Conservation (phyloP, 176 grass and related monocot species). For the Hsuehochloa calcarea region DNA sequence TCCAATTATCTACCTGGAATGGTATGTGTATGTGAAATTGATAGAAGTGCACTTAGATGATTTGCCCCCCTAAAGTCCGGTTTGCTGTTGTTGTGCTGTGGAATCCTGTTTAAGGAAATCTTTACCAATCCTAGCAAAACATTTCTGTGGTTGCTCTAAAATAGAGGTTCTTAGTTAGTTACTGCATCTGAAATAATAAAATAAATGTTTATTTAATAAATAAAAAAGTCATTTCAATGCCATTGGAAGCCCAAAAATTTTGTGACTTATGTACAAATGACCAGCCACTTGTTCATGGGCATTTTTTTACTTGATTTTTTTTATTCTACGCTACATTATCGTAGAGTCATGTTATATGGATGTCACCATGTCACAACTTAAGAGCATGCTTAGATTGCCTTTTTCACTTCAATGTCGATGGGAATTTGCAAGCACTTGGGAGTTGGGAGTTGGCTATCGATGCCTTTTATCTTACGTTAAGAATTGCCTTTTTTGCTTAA, state of each 20-base stretch:
- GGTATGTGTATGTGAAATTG: conserved; percentile 51
- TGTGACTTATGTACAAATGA: not conserved
- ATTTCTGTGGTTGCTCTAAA: not conserved
- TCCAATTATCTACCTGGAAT: conserved; percentile 99
- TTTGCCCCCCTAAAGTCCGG: not conserved
- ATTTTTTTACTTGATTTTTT: not conserved
- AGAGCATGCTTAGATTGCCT: conserved; percentile 3
- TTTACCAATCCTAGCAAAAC: not conserved
- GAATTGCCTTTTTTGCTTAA: conserved; percentile 15
- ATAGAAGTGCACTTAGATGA: not conserved
- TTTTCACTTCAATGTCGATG: not conserved
- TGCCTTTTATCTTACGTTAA: conserved; percentile 12
- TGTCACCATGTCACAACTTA: not conserved
- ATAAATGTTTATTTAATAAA: not conserved
- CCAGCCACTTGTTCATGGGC: not conserved
- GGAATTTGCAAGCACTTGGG: not conserved
- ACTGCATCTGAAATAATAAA: not conserved
- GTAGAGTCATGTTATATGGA: not conserved
- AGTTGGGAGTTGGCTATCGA: conserved; percentile 3
- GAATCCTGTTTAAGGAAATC: not conserved
- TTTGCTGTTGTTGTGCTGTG: not conserved
- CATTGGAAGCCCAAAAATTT: not conserved
- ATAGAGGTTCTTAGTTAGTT: not conserved
- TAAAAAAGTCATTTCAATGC: not conserved
- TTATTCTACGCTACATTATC: not conserved